Conservation (phyloP, 441 rosid species). For the Hypseocharis bilobata region DNA sequence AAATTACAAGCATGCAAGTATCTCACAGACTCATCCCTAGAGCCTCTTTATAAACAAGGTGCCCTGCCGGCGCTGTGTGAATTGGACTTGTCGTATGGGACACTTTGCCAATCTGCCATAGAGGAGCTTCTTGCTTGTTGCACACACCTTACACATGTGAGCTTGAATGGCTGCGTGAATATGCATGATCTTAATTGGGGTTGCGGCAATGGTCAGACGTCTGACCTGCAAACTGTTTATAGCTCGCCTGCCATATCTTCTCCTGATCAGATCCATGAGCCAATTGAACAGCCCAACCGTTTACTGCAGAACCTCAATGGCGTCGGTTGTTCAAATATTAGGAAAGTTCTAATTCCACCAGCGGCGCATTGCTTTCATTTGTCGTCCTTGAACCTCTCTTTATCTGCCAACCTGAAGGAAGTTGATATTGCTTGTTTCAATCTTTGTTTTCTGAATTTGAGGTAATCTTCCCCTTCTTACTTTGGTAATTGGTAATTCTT, state of each 20-base stretch:
- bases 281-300: conserved; percentile 45
- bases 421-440: conserved; percentile 66
- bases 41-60: conserved; percentile 78
- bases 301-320: conserved; percentile 83
- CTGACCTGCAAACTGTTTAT: conserved; percentile 28
- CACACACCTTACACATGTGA: conserved; percentile 82
- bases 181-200: conserved; percentile 95
- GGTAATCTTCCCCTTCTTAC: conserved; percentile 32
- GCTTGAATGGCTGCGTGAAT: conserved; percentile 84
- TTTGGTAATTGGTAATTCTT: background rate
- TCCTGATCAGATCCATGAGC: conserved; percentile 27
- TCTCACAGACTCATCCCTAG: conserved; percentile 71
- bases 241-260: conserved; percentile 22
- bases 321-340: conserved; percentile 81
- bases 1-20: conserved; percentile 94
- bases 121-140: conserved; percentile 88
- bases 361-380: conserved; percentile 63
- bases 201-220: conserved; percentile 33
- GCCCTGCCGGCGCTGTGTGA: conserved; percentile 73
- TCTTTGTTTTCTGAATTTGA: conserved; percentile 66
- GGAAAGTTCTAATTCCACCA: conserved; percentile 71
- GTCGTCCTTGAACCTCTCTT: conserved; percentile 72
- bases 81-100: conserved; percentile 88
- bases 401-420: conserved; percentile 78
- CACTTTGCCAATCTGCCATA: conserved; percentile 76